These are phyloP conservation scores for Globisporangium irregulare DNA, from an alignment of 352 stramenopile species.

Conservation along the genomic window DNA sequence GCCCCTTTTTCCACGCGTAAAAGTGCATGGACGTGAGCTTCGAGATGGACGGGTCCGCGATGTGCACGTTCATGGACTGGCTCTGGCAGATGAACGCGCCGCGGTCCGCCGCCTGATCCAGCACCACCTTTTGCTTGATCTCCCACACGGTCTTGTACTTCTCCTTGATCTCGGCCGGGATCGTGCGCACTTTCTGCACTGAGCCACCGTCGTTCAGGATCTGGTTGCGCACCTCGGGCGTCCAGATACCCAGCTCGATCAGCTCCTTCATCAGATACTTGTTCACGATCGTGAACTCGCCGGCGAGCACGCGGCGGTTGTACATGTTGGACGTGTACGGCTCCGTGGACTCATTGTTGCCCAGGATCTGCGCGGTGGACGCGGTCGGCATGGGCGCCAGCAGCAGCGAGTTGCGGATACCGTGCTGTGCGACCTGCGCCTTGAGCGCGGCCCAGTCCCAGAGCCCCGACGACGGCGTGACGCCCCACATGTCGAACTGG, in stretches of 20 bases:
- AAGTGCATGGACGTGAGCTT: constrained; percentile 99
- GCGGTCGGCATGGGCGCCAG: constrained; percentile 99
- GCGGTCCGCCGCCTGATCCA: constrained; percentile 98
- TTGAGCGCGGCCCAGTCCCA: constrained; percentile 97
- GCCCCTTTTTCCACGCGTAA: constrained; percentile 99
- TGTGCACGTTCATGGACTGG: constrained; percentile 98
- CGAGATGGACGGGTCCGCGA: constrained; percentile 95
- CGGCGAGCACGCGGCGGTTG: constrained; percentile 97
- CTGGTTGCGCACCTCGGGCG: constrained; percentile 95
- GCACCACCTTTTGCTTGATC: constrained; percentile 97
- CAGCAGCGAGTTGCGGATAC: constrained; percentile 98
- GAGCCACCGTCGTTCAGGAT: constrained; percentile 97
- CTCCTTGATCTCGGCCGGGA: constrained; percentile 85
- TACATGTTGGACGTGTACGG: constrained; percentile 99
- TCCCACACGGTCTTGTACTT: constrained; percentile 99
- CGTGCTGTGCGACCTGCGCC: constrained; percentile 91
- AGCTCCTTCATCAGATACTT: constrained; percentile 99
- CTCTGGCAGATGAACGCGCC: constrained; percentile 98
- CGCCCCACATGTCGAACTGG: constrained; percentile 99
- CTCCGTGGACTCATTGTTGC: constrained; percentile 99
- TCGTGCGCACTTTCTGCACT: constrained; percentile 90
- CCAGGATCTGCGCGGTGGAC: constrained; percentile 98
- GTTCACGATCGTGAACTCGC: constrained; percentile 99
- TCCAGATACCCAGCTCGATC: constrained; percentile 96
- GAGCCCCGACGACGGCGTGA: constrained; percentile 87